These are phyloP conservation scores for Potentilla sterilis DNA, from an alignment of 306 rosid genomes.

Conservation along the genomic window DNA sequence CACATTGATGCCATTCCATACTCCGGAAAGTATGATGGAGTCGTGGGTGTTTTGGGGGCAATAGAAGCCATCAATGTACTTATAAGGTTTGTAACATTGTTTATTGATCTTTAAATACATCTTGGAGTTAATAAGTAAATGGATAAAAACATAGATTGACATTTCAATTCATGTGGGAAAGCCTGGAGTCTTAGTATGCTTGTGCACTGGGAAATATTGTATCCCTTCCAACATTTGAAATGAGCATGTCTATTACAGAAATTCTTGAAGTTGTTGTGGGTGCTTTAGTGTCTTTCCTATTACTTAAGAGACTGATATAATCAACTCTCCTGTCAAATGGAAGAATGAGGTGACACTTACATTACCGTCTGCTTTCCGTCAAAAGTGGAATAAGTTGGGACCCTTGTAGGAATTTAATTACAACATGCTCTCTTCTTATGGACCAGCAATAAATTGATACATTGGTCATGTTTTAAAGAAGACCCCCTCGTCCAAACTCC, in stretches of 20 bases:
- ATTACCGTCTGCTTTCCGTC: background rate
- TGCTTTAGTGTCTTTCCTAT: background rate
- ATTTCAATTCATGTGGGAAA: slow-evolving; percentile 18
- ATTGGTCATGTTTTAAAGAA: background rate
- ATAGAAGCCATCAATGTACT: slow-evolving; percentile 87
- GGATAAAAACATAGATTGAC: background rate
- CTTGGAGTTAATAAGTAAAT: background rate
- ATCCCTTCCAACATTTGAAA: background rate
- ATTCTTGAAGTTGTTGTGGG: background rate
- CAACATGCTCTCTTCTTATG: background rate
- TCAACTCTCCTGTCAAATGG: background rate
- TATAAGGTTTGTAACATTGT: slow-evolving; percentile 56
- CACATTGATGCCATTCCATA: slow-evolving; percentile 96
- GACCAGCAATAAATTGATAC: background rate
- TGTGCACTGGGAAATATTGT: slow-evolving; percentile 1
- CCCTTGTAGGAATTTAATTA: background rate
- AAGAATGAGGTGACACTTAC: background rate
- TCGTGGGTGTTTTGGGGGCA: slow-evolving; percentile 96
- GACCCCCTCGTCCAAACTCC: background rate
- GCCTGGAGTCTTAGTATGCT: slow-evolving; percentile 3
- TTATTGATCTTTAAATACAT: slow-evolving; percentile 12
- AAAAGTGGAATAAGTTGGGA: slow-evolving; percentile 1
- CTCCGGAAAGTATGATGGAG: slow-evolving; percentile 97
- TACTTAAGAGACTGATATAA: background rate
- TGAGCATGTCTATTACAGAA: background rate